Base-by-base conservation (phyloP, 164 flowering plant species). In the Umbellularia californica region DNA sequence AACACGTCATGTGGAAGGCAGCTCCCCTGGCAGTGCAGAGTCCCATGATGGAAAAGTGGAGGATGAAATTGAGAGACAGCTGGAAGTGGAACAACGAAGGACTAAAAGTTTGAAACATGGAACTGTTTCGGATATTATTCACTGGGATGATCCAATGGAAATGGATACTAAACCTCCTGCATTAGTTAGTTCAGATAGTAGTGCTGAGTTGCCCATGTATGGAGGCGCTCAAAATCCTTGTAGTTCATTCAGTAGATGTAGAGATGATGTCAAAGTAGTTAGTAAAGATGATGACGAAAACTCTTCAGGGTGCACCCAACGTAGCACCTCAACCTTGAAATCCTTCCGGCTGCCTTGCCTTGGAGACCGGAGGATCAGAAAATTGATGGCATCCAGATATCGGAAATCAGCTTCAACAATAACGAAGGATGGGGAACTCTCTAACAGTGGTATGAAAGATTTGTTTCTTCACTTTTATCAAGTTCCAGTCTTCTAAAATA, bases 281-380 rank as follows among this genome's bases (percentile, higher is more conserved):
- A 83, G 72, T 88, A 88, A 86, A 89, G 98, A 95, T 89, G 95
- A 90, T 92, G 98, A 95, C 85, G 97, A 93, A 85, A 95, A 90
- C 76, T 89, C 87, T 82, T 90, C 87, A 65, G 88, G 88, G 86
- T 89, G 92, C 82, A 89, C 84, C 75, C 87, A 84, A 75, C 90
- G 86, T 73, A 85, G 87, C 80, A 81, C 83, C 78, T 70, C 76
- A 75, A 82, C 72, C 63, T 62, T 74, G 64, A 87, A 85, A 82
- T 72, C 82, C 76, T 78, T 70, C 74, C 83, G 86, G 81, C 75
- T 88, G 68, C 81, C 86, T 55, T 86, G 82, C 70, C 79, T 85
- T 70, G 88, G 88, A 23, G 92, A 90, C 58, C 82, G 86, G 51
- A 88, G 88, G 77, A 83, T 90, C 73, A 88, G 86, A 82, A 93